These are phyloP conservation scores for Quercus wislizeni DNA, from an alignment of 306 rosid genomes.

Conservation along the genomic window DNA sequence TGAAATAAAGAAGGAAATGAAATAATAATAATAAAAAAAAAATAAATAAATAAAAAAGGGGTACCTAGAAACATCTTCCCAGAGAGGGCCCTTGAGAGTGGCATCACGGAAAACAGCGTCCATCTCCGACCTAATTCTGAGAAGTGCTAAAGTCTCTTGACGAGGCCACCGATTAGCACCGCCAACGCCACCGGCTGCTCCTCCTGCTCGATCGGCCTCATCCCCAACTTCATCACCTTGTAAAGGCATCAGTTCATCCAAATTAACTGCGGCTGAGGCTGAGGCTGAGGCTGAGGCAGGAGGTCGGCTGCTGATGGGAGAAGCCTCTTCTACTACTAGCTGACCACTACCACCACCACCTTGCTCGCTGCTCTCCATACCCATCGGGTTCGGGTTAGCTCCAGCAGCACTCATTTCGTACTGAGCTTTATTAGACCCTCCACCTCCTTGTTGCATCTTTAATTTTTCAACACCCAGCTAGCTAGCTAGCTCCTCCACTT, in stretches of 20 bases:
- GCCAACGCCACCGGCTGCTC: slow-evolving; percentile 14
- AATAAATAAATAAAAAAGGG: background rate
- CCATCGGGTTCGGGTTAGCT: background rate
- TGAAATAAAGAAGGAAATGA: background rate
- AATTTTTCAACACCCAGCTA: background rate
- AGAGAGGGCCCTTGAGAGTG: slow-evolving; percentile 47
- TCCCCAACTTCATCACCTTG: slow-evolving; percentile 8
- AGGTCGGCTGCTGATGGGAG: slow-evolving; percentile 51
- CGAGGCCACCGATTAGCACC: slow-evolving; percentile 53
- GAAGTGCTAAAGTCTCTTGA: slow-evolving; percentile 43
- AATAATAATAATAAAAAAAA: too few species aligned
- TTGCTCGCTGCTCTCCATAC: slow-evolving; percentile 6
- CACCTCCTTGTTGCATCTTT: slow-evolving; percentile 20
- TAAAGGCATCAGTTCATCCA: slow-evolving; percentile 40
- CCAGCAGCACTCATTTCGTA: slow-evolving; percentile 2
- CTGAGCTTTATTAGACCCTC: slow-evolving; percentile 10
- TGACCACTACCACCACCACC: slow-evolving; percentile 1
- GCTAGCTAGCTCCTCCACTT: background rate
- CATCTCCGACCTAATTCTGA: slow-evolving; percentile 52
- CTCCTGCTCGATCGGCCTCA: slow-evolving; percentile 2
- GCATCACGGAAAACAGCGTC: slow-evolving; percentile 46
- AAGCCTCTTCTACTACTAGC: slow-evolving; percentile 42
- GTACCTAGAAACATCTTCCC: slow-evolving; percentile 56
- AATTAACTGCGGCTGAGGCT: slow-evolving; percentile 27
- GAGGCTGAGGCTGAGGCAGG: slow-evolving; percentile 36